Conservation (phyloP, 345 rosid species). For the Citrus inodora region DNA sequence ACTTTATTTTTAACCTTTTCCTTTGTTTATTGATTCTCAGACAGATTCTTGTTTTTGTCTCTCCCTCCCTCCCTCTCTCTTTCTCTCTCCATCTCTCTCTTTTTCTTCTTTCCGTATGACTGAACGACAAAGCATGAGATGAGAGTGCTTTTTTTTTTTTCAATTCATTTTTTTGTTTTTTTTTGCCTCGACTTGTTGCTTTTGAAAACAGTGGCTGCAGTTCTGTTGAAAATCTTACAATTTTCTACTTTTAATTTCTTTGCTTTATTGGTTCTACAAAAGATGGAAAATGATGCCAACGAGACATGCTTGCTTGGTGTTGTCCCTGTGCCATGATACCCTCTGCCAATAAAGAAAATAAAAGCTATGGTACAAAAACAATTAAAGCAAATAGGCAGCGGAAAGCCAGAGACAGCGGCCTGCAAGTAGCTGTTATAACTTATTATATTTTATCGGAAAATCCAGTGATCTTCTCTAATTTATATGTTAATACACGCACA, state of each 20-base stretch:
- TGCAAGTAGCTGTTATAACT: neutral
- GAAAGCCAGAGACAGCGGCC: conserved; percentile 16
- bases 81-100: neutral
- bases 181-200: conserved; percentile 22
- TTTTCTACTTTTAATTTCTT: conserved; percentile 25
- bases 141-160: conserved; percentile 9
- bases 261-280: conserved; percentile 27
- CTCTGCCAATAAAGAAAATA: neutral
- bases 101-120: neutral
- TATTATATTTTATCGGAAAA: neutral
- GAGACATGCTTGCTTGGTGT: conserved; percentile 11
- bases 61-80: neutral
- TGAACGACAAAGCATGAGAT: neutral
- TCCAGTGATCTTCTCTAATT: neutral
- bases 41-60: neutral
- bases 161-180: too few relatives aligned
- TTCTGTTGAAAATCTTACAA: conserved; percentile 37
- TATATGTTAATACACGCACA: too few relatives aligned
- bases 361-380: neutral
- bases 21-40: conserved; percentile 14
- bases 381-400: neutral
- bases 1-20: conserved; percentile 14
- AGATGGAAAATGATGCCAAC: neutral
- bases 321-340: neutral
- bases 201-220: conserved; percentile 27